Evolutionary conservation across 2,329 filamentous ascomycete species (phyloP), one percentile per base, ranked within the genome.

Genomic region (Beauveria sp.): DNA sequence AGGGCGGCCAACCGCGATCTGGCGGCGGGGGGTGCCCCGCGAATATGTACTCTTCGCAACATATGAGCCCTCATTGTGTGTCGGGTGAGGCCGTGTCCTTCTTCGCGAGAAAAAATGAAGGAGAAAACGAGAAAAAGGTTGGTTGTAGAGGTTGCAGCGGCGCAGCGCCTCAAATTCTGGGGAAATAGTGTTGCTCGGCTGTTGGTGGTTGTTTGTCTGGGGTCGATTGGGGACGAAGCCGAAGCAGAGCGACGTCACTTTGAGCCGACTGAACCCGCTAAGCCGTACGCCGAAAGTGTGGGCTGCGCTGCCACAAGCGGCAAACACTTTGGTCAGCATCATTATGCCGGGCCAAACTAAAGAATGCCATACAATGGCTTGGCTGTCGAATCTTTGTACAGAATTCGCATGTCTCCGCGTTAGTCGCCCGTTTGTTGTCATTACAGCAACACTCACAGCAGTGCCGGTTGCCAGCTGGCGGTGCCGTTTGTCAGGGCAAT

Each of bases 231-330:
- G 52, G 55, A 37, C 28, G 48, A 55, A 53, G 63, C 63, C 62
- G 63, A 60, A 58, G 34, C 62, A 47, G 55, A 61, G 43, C 63
- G 64, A 70, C 66, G 66, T 67, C 67, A 67, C 63, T 67, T 48
- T 73, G 69, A 72, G 72, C 72, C 72, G 72, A 74, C 64, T 66
- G 51, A 72, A 74, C 65, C 67, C 68, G 68, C 46, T 57, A 56
- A 61, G 54, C 59, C 59, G 59, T n/a, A 5, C 24, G 53, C 46
- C 22, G 46, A 20, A 56, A 52, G 46, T 40, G 44, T 54, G 40
- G 37, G 18, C 14, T 20, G 43, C 46, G 16, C 26, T 47, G 34
- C 46, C 46, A 48, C 30, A 20, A 43, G 12, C 20, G 34, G 34
- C 51, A 9, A 20, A 46, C n/a, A 10, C 12, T 47, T 40, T 41